Percentiles rank a stretch among this genome's conserved stretches.
Evolutionary conservation across 163 green algal species (phyloP).

Genomic region (Volvox carteri): DNA sequence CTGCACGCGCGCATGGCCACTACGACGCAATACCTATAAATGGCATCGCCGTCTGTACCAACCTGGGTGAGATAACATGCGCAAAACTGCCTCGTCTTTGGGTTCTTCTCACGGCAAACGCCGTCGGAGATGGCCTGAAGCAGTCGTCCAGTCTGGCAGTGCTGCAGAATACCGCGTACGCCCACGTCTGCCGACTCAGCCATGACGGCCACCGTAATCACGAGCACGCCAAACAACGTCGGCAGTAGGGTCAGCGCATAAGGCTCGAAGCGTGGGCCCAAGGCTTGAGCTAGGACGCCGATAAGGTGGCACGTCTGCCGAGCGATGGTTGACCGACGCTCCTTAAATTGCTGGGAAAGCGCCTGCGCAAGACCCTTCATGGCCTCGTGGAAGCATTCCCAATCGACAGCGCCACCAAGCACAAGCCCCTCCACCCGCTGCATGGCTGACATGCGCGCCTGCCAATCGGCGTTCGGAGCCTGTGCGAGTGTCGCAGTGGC

Average conservation of each 20-base stretch:
- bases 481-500: slow-evolving; percentile 62
- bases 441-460: slow-evolving; percentile 76
- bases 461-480: slow-evolving; percentile 70
- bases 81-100: slow-evolving; percentile 75
- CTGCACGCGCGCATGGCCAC: too few relatives aligned
- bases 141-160: slow-evolving; percentile 74
- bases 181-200: slow-evolving; percentile 78
- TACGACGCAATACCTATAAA: not conserved
- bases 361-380: slow-evolving; percentile 48
- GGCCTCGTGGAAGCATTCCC: slow-evolving; percentile 43
- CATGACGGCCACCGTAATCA: slow-evolving; percentile 88
- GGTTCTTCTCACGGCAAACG: slow-evolving; percentile 73
- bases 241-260: slow-evolving; percentile 74
- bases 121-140: slow-evolving; percentile 69
- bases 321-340: slow-evolving; percentile 83
- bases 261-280: slow-evolving; percentile 74
- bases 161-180: slow-evolving; percentile 64
- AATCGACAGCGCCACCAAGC: slow-evolving; percentile 68
- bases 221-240: slow-evolving; percentile 77
- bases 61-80: slow-evolving; percentile 71
- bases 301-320: slow-evolving; percentile 81
- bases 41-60: not conserved
- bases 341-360: slow-evolving; percentile 75
- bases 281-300: slow-evolving; percentile 65
- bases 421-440: slow-evolving; percentile 81